Evolutionary conservation across 306 rosid genomes (phyloP).

Genomic region (Cucumis melo): DNA sequence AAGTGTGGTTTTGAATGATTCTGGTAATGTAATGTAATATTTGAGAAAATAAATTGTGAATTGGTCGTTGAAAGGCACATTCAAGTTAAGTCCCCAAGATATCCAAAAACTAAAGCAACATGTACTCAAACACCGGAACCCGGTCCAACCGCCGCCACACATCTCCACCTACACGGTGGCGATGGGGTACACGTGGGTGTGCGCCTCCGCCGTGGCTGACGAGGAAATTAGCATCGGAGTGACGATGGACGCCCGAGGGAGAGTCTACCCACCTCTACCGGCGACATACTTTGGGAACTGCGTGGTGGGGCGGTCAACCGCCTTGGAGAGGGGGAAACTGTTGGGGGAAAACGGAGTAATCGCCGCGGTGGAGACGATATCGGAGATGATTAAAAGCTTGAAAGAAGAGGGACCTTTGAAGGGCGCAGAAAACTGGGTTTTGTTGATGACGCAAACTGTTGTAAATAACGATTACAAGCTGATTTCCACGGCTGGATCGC

Average conservation of each 20-base stretch:
- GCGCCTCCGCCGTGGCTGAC: not conserved
- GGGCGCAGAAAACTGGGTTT: not conserved
- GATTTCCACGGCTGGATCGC: constrained; percentile 12
- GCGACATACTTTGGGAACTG: not conserved
- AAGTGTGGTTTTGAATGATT: too few species aligned
- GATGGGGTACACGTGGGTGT: not conserved
- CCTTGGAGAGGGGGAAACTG: not conserved
- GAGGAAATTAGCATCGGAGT: not conserved
- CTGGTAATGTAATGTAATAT: too few species aligned
- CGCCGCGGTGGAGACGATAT: not conserved
- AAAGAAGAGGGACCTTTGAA: not conserved
- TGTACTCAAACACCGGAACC: not conserved
- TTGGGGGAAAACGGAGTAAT: not conserved
- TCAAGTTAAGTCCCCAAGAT: not conserved
- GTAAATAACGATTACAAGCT: not conserved
- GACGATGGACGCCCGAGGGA: not conserved
- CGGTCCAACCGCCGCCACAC: not conserved
- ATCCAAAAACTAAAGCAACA: not conserved
- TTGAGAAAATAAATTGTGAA: not conserved
- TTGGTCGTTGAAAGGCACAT: not conserved
- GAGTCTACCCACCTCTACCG: not conserved
- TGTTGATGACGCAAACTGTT: not conserved
- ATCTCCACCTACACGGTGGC: not conserved
- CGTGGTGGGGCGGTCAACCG: not conserved
- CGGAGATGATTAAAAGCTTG: not conserved